Evolutionary conservation across 129 eudicot genomes (phyloP).

Genomic region (Dittrichia graveolens): DNA sequence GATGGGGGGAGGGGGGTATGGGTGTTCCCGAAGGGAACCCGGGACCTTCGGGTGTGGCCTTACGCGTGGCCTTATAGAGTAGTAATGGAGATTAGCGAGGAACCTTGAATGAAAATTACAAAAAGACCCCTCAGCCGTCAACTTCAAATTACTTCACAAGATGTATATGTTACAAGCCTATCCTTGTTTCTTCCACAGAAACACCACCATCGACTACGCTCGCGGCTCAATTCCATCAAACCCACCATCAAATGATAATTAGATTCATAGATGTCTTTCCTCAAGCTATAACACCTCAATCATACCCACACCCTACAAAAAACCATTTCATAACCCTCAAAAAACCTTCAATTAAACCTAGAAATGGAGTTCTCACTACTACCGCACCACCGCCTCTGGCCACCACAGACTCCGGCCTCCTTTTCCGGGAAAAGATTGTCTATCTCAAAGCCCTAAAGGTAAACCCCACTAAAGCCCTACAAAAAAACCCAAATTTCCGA

Average conservation of each 20-base stretch:
- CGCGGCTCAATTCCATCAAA: background rate
- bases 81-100: too few relatives aligned
- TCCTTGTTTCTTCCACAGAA: background rate
- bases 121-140: too few relatives aligned
- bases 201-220: background rate
- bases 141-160: constrained; percentile 2
- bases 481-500: constrained; percentile 72
- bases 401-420: constrained; percentile 65
- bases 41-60: too few relatives aligned
- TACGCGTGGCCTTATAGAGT: too few relatives aligned
- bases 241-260: constrained; percentile 26
- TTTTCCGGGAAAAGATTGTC: constrained; percentile 65
- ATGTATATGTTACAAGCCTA: background rate
- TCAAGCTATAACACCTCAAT: constrained; percentile 23
- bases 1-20: too few relatives aligned
- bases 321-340: constrained; percentile 19
- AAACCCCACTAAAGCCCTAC: constrained; percentile 75
- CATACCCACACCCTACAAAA: constrained; percentile 27
- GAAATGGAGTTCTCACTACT: constrained; percentile 34
- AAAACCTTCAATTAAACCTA: constrained; percentile 36
- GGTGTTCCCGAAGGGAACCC: too few relatives aligned
- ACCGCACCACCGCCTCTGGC: constrained; percentile 32
- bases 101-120: too few relatives aligned
- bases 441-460: constrained; percentile 64
- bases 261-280: constrained; percentile 32